Evolutionary conservation across 2,329 filamentous ascomycete genomes (phyloP).

Genomic region (Stachybotrys chlorohalonatus): DNA sequence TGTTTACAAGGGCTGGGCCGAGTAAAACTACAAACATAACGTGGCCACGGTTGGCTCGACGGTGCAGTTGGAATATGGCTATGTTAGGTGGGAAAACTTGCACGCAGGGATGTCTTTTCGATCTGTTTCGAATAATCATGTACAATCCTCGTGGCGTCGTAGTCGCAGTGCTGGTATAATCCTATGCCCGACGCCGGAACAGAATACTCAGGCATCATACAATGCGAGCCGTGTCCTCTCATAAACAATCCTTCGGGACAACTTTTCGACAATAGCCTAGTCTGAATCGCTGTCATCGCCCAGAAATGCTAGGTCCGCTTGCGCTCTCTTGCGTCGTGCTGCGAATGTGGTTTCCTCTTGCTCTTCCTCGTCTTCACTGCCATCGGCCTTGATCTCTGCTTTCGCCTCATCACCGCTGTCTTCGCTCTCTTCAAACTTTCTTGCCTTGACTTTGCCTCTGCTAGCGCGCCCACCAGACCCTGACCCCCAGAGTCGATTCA

Average conservation of each 20-base stretch:
- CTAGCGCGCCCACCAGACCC: conserved; percentile 31
- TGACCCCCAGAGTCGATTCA: conserved; percentile 68
- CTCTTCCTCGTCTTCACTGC: conserved; percentile 16
- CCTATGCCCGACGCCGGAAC: neutral
- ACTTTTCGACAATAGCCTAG: conserved; percentile 7
- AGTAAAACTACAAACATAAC: conserved; percentile 23
- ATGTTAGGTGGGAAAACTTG: neutral
- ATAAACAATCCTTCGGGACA: neutral
- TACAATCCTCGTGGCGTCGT: neutral
- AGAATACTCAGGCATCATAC: neutral
- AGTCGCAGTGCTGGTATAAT: neutral
- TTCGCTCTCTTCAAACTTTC: conserved; percentile 21
- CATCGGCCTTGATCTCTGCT: conserved; percentile 7
- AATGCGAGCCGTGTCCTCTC: neutral
- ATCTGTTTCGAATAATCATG: neutral
- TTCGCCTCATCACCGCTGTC: conserved; percentile 15
- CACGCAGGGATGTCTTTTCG: neutral
- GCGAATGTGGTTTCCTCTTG: conserved; percentile 26
- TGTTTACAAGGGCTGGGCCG: conserved; percentile 80
- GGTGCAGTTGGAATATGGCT: neutral
- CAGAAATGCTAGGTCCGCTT: conserved; percentile 54
- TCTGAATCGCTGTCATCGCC: conserved; percentile 62
- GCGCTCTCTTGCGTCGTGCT: conserved; percentile 36
- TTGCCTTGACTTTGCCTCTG: conserved; percentile 21
- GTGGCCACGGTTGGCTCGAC: neutral